Evolutionary conservation across 805 yeast species (phyloP), one percentile per base, ranked within the genome.

Genomic region (Candida sanyiensis): DNA sequence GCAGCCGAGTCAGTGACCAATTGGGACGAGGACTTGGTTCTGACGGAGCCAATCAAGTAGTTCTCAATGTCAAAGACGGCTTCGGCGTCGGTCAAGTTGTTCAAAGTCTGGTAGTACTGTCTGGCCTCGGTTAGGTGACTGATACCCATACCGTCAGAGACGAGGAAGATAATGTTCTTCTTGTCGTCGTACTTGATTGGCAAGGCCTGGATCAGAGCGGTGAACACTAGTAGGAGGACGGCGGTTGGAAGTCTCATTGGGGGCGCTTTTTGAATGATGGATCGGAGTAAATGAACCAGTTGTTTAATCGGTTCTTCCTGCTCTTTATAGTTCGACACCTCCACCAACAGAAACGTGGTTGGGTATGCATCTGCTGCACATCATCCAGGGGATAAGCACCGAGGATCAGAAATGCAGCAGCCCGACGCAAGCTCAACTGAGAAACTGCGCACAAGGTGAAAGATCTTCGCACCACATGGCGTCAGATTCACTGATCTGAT

Each of bases 1-100:
- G 97, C 97, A 12, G 97, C 97, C 23, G 95, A 84, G 58, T 88
- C 97, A 0, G 97, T 88, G 44, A 88, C 75, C 56, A 83, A 66
- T 4, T 89, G 80, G 43, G 73, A 69, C 21, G 76, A 72, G 17
- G 95, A 83, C 44, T 86, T 70, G 2, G 97, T 88, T 52, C 96
- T 72, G n/a, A 93, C 83, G 26, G 82, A 70, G 28, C 97, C 97
- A 36, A 87, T 69, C 35, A 88, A 62, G 56, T 79, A 73, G 43
- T 72, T 63, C 60, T 87, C 96, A 25, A 87, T 54, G 21, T 63
- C 59, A 48, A 85, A 67, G 15, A 74, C 62, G 43, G 80, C 79
- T 44, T 73, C 72, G 26, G 69, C 59, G 7, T 73, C 61, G 41
- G 85, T 70, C 24, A 46, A 22, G 24, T 62, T 58, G 43, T 73